Evolutionary conservation across 202 grass and related monocot genomes (phyloP).

Genomic region (Tripidium arundinaceum): DNA sequence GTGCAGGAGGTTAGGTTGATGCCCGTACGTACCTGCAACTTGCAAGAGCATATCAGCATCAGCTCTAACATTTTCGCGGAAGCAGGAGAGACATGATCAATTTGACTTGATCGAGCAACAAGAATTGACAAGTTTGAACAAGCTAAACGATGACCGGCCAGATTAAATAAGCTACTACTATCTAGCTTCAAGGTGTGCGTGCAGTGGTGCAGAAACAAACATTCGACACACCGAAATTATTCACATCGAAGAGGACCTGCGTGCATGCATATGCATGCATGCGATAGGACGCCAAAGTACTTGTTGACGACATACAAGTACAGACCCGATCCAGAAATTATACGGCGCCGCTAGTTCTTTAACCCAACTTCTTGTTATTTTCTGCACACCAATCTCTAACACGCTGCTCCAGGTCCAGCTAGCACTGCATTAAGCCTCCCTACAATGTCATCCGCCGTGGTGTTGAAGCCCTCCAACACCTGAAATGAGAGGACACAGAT

Average conservation of each 20-base stretch:
- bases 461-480: slow-evolving; percentile 25
- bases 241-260: neutral
- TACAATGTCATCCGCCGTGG: slow-evolving; percentile 22
- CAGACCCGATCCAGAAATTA: neutral
- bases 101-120: neutral
- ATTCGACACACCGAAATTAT: neutral
- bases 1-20: too few relatives aligned
- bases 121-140: neutral
- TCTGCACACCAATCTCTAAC: neutral
- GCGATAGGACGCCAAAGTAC: neutral
- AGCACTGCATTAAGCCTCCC: neutral
- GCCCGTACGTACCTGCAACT: too few relatives aligned
- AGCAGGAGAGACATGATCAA: too few relatives aligned
- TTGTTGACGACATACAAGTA: neutral
- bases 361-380: neutral
- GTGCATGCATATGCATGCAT: neutral
- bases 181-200: too few relatives aligned
- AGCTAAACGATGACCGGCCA: neutral
- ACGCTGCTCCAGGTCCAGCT: neutral
- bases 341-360: neutral
- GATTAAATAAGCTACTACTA: neutral
- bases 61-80: too few relatives aligned
- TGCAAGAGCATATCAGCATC: too few relatives aligned
- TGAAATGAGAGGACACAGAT: neutral
- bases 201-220: too few relatives aligned